Evolutionary conservation across 1,284 basidiomycete genomes (phyloP).

Genomic region (Inonotus hispidus): DNA sequence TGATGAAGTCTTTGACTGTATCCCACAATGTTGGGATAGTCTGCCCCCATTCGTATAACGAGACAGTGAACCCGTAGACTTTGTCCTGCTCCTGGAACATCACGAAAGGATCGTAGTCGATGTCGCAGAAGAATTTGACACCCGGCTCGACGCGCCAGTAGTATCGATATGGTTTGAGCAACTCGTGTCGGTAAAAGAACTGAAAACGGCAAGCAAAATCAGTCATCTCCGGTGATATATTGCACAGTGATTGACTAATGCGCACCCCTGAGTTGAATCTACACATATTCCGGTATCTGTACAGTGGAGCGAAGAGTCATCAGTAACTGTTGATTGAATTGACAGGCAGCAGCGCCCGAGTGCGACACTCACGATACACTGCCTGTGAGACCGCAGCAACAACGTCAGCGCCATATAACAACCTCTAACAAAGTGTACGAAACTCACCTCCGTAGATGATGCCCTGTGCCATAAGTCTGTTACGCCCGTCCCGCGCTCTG

Average conservation of each 20-base stretch:
- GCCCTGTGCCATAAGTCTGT: constrained; percentile 53
- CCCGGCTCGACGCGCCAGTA: constrained; percentile 83
- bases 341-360: not conserved
- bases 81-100: constrained; percentile 76
- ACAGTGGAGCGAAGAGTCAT: constrained; percentile 12
- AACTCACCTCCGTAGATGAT: constrained; percentile 64
- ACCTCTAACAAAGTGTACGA: not conserved
- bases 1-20: constrained; percentile 67
- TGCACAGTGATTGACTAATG: constrained; percentile 7
- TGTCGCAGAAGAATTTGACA: constrained; percentile 73
- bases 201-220: constrained; percentile 24
- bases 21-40: constrained; percentile 80
- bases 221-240: constrained; percentile 17
- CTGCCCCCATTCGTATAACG: constrained; percentile 70
- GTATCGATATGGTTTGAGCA: constrained; percentile 69
- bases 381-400: not conserved
- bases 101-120: constrained; percentile 76
- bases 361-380: constrained; percentile 24
- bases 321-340: not conserved
- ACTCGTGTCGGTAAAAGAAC: constrained; percentile 76
- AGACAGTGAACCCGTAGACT: constrained; percentile 68
- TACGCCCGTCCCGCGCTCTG: constrained; percentile 55
- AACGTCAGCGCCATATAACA: not conserved
- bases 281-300: constrained; percentile 73
- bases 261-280: constrained; percentile 81